These are phyloP conservation scores for Pseudevernia furfuracea DNA, from an alignment of 495 filamentous ascomycete species.

Conservation along the genomic window DNA sequence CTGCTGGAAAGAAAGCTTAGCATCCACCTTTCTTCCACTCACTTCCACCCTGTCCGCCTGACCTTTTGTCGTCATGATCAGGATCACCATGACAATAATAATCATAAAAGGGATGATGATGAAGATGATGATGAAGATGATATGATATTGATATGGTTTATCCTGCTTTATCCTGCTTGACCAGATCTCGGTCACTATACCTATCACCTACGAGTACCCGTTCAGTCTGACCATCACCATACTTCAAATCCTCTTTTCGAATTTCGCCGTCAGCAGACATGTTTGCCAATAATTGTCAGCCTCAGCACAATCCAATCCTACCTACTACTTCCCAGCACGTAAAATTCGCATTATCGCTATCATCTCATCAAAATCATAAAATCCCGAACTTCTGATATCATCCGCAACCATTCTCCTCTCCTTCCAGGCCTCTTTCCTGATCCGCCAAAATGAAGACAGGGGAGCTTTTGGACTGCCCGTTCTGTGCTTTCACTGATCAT, in stretches of 20 bases:
- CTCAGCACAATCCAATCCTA: neutral
- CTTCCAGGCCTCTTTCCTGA: neutral
- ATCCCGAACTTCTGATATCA: neutral
- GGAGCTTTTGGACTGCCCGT: conserved; percentile 37
- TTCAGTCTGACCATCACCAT: neutral
- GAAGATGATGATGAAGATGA: neutral
- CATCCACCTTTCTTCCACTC: neutral
- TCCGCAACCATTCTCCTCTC: neutral
- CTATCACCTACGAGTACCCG: no score
- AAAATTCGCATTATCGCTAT: neutral
- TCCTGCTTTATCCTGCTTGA: neutral
- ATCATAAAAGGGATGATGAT: no score
- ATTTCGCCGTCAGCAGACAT: conserved; percentile 2
- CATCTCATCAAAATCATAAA: neutral
- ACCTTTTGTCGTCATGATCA: neutral
- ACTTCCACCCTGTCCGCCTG: neutral
- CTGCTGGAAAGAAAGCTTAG: conserved; percentile 13
- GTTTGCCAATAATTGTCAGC: neutral
- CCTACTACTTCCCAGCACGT: conserved; percentile 1
- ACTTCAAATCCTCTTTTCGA: neutral
- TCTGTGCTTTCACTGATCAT: conserved; percentile 47
- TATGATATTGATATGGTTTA: conserved; percentile 3
- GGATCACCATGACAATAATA: no score
- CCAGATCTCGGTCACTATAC: neutral
- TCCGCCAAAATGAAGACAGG: conserved; percentile 3